A percentile compares a stretch with the other conserved stretches of the same genome.
phyloP scores from a whole-genome alignment of 2,329 filamentous ascomycete species.

The Amylocarpus encephaloides region DNA sequence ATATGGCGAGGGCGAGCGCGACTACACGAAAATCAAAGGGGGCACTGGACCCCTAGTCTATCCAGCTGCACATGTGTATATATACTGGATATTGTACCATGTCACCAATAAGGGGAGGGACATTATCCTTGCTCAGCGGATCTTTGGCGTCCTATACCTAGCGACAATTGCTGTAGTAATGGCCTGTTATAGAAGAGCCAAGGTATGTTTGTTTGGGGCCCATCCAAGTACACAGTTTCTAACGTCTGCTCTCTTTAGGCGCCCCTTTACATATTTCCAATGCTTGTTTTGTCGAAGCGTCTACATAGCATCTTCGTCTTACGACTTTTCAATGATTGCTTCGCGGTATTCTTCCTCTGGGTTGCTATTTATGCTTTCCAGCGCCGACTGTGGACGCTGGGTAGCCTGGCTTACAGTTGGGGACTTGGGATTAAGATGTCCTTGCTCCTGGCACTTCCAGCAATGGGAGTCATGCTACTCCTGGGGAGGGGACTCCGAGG shows the following conservation, averaged over 20 bases:
- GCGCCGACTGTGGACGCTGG: slow-evolving; percentile 65
- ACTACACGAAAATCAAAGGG: slow-evolving; percentile 81
- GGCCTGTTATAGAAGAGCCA: slow-evolving; percentile 70
- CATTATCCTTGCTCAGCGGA: slow-evolving; percentile 71
- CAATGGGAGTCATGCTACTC: slow-evolving; percentile 69
- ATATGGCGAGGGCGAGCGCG: slow-evolving; percentile 75
- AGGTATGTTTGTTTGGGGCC: slow-evolving; percentile 41
- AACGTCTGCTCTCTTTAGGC: slow-evolving; percentile 41
- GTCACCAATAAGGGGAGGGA: slow-evolving; percentile 71
- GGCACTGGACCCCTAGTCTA: slow-evolving; percentile 92
- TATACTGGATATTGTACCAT: slow-evolving; percentile 73
- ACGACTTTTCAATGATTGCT: slow-evolving; percentile 92
- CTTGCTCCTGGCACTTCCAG: slow-evolving; percentile 73
- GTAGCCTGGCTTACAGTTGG: slow-evolving; percentile 64
- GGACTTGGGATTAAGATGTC: slow-evolving; percentile 96
- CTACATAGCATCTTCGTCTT: slow-evolving; percentile 91
- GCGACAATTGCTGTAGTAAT: slow-evolving; percentile 69
- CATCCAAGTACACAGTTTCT: slow-evolving; percentile 5
- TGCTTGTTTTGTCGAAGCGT: slow-evolving; percentile 84
- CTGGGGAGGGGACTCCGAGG: slow-evolving; percentile 62
- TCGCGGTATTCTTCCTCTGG: slow-evolving; percentile 80
- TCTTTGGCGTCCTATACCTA: slow-evolving; percentile 79
- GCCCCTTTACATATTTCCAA: slow-evolving; percentile 79
- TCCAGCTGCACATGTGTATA: slow-evolving; percentile 88
- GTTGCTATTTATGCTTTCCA: slow-evolving; percentile 74